phyloP scores from a whole-genome alignment of 2,329 filamentous ascomycete species.

The Penicillium sumatraense region DNA sequence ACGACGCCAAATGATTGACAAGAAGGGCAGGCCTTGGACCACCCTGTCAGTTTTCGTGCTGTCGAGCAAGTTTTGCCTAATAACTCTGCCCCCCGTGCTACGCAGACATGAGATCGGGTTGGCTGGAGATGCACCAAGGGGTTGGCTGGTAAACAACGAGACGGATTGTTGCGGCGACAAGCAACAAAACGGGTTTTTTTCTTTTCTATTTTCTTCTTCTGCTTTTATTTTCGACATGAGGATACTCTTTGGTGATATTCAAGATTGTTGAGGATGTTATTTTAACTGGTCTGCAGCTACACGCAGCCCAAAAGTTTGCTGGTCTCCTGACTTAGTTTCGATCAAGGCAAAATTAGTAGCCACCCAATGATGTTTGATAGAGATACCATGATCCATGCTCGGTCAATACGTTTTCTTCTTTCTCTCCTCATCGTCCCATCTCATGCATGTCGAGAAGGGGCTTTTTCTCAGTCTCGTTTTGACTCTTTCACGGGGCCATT shows the following conservation, averaged over 20 bases:
- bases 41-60: conserved; percentile 20
- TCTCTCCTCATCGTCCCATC: conserved; percentile 1
- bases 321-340: conserved; percentile 11
- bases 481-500: neutral
- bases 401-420: neutral
- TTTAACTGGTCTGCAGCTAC: conserved; percentile 14
- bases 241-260: neutral
- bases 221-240: neutral
- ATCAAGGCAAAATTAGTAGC: conserved; percentile 2
- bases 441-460: conserved; percentile 5
- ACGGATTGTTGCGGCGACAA: conserved; percentile 8
- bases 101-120: conserved; percentile 16
- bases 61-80: conserved; percentile 18
- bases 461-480: conserved; percentile 4
- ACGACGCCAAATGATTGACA: conserved; percentile 14
- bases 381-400: conserved; percentile 7
- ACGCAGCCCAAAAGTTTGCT: conserved; percentile 18
- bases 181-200: neutral
- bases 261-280: conserved; percentile 1
- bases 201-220: neutral
- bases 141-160: conserved; percentile 17
- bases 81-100: conserved; percentile 18
- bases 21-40: conserved; percentile 22
- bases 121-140: conserved; percentile 16
- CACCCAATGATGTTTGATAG: conserved; percentile 5